Conservation (phyloP, 352 stramenopile species). For the Globisporangium camurandrum region DNA sequence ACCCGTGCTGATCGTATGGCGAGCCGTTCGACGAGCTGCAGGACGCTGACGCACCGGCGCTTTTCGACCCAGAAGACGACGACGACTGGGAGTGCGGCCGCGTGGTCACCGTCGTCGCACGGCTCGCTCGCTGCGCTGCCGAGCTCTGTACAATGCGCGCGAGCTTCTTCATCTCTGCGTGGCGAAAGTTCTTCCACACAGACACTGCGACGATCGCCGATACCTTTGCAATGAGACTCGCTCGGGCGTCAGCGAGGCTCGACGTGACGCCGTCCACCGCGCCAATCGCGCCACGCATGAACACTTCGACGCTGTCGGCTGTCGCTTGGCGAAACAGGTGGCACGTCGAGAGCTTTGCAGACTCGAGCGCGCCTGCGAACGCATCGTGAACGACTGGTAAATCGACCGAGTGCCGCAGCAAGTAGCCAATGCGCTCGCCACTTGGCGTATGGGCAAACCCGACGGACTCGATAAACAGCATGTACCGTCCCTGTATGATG, state of each 20-base stretch:
- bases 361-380: slow-evolving; percentile 24
- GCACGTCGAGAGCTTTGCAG: slow-evolving; percentile 36
- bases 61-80: background rate
- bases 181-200: slow-evolving; percentile 4
- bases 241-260: slow-evolving; percentile 18
- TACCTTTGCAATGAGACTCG: slow-evolving; percentile 20
- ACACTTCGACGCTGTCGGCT: slow-evolving; percentile 28
- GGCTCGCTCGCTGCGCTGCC: background rate
- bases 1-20: background rate
- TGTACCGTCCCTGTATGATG: slow-evolving; percentile 42
- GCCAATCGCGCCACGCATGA: slow-evolving; percentile 23
- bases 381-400: slow-evolving; percentile 28
- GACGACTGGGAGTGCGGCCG: background rate
- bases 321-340: slow-evolving; percentile 32
- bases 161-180: slow-evolving; percentile 41
- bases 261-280: slow-evolving; percentile 22
- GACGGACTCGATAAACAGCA: slow-evolving; percentile 44
- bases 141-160: slow-evolving; percentile 6
- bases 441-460: slow-evolving; percentile 29
- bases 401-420: slow-evolving; percentile 44
- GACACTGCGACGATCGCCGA: slow-evolving; percentile 1
- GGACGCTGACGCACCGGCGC: background rate
- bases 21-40: background rate
- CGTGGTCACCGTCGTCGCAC: background rate
- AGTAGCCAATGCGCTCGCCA: slow-evolving; percentile 44